Evolutionary conservation across 495 filamentous ascomycete genomes (phyloP), one percentile per base, ranked within the genome.

Genomic region (Penicillium maclennaniae): DNA sequence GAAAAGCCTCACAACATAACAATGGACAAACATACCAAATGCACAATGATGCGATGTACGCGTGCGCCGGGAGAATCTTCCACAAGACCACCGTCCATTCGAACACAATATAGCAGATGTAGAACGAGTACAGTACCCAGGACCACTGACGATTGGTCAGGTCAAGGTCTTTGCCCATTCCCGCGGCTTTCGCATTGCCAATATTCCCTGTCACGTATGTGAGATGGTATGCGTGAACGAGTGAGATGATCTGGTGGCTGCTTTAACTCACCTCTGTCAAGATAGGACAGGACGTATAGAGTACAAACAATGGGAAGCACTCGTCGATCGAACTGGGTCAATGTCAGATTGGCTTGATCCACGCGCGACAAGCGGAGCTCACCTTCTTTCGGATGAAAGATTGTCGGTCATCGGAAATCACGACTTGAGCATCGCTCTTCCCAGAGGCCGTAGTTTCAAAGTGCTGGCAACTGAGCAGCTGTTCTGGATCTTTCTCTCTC

Each of bases 121-220:
- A 89, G 54, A 89, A 89, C 10, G 85, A 78, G 12, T 82, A 85
- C 25, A 89, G 69, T 16, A 89, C 67, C 86, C 86, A 91, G 56
- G 82, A 69, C 57, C 79, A 83, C 42, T 79, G 70, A 20, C 65
- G 58, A 26, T 74, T 67, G 14, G 54, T 61, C 12, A 83, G 62
- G 6, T 72, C 53, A n/a, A 83, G 67, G 59, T 79, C 81, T 16
- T 76, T 67, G 17, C 67, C 64, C 66, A 85, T 77, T 23, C 78
- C 79, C 5, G 78, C 78, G 10, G 79, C 78, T 43, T 80, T 70
- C 5, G 81, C 82, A 68, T 85, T 87, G 41, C 71, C 82, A 45
- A 78, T 79, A 45, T 86, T 86, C 8, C 60, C 63, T 66, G 41
- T 23, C 15, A n/a, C 41, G 15, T 23, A 14, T 47, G 26, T 16